These are phyloP conservation scores for Glycine tomentella DNA, from an alignment of 306 rosid species.

Conservation along the genomic window DNA sequence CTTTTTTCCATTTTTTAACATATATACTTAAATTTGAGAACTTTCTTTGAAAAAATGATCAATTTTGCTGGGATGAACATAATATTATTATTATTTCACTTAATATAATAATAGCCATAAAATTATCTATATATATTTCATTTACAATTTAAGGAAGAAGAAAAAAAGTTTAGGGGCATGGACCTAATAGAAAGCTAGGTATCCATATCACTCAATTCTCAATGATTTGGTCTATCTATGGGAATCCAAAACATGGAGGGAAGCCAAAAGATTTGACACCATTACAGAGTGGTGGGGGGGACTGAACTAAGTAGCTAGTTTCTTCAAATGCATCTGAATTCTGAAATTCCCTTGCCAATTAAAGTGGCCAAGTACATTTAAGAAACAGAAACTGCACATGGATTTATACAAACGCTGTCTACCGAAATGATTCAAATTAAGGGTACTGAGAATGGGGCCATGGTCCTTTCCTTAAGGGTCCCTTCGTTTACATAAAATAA, in stretches of 20 bases:
- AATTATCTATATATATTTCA: too few species aligned
- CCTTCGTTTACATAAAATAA: too few species aligned
- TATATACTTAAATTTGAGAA: too few species aligned
- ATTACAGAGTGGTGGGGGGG: constrained; percentile 50
- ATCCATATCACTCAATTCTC: neutral
- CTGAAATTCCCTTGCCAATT: neutral
- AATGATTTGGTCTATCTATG: constrained; percentile 42
- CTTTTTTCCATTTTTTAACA: too few species aligned
- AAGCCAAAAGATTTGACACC: constrained; percentile 59
- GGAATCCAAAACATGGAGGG: constrained; percentile 47
- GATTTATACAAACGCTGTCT: constrained; percentile 17
- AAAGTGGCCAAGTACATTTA: neutral
- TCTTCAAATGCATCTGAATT: constrained; percentile 36
- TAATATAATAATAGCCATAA: too few species aligned
- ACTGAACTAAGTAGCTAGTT: neutral
- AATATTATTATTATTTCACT: too few species aligned
- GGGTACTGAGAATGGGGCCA: neutral
- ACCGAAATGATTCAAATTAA: constrained; percentile 23
- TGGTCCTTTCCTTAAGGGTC: neutral
- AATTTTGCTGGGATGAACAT: too few species aligned
- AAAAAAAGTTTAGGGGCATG: neutral
- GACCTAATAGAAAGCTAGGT: neutral
- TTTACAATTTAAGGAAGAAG: neutral
- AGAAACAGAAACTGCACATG: constrained; percentile 43
- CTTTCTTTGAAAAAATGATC: too few species aligned